phyloP scores from a whole-genome alignment of 352 stramenopile genomes.

The Phytophthora melonis region DNA sequence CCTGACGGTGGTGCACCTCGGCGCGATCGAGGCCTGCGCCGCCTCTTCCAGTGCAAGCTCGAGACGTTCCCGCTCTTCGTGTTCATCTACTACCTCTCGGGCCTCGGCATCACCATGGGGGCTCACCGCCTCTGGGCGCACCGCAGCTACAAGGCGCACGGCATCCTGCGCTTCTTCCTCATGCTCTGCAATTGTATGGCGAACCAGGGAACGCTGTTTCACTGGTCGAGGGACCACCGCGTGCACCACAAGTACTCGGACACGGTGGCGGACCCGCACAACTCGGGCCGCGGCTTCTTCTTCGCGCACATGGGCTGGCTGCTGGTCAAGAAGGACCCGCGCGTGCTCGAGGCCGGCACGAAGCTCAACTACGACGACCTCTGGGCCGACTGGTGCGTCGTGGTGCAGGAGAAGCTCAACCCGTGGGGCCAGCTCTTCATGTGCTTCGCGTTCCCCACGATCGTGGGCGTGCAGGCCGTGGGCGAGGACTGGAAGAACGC shows the following conservation, averaged over 20 bases:
- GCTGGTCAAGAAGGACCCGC: slow-evolving; percentile 97
- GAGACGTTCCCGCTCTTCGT: slow-evolving; percentile 93
- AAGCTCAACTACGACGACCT: slow-evolving; percentile 98
- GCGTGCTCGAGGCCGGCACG: slow-evolving; percentile 88
- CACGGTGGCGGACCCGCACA: slow-evolving; percentile 94
- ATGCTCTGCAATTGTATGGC: slow-evolving; percentile 98
- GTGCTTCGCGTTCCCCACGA: slow-evolving; percentile 96
- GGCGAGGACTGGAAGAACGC: slow-evolving; percentile 95
- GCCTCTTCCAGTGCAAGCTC: slow-evolving; percentile 80
- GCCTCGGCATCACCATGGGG: slow-evolving; percentile 98
- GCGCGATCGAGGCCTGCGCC: slow-evolving; percentile 88
- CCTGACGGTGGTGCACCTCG: slow-evolving; percentile 93
- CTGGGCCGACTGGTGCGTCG: slow-evolving; percentile 95
- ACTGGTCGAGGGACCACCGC: slow-evolving; percentile 98
- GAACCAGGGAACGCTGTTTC: slow-evolving; percentile 98
- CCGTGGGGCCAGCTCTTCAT: slow-evolving; percentile 98
- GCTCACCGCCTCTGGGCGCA: slow-evolving; percentile 98
- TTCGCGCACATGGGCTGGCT: slow-evolving; percentile 99
- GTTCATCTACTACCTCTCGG: slow-evolving; percentile 95
- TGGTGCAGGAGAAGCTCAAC: slow-evolving; percentile 97
- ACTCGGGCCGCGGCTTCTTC: slow-evolving; percentile 98
- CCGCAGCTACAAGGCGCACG: slow-evolving; percentile 95
- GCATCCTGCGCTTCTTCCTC: slow-evolving; percentile 93
- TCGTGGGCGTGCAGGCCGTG: slow-evolving; percentile 88
- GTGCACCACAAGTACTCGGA: slow-evolving; percentile 99